Conservation (phyloP, 2,329 filamentous ascomycete species). For the Talaromyces sp. region DNA sequence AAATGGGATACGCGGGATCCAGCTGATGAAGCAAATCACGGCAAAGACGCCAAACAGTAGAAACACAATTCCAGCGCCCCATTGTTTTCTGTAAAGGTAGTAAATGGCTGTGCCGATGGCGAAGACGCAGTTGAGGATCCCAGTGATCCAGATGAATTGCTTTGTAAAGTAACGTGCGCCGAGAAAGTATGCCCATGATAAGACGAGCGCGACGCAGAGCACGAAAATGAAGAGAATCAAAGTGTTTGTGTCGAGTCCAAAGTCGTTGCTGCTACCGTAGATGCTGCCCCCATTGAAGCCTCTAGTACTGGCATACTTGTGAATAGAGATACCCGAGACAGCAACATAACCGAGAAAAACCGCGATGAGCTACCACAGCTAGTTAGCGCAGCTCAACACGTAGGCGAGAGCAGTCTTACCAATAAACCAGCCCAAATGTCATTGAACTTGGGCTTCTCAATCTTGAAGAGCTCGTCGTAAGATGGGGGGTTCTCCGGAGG, state of each 20-base stretch:
- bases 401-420: constrained; percentile 44
- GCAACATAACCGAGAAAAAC: constrained; percentile 72
- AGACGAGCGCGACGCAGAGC: constrained; percentile 67
- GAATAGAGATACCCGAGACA: constrained; percentile 72
- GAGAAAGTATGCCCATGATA: constrained; percentile 76
- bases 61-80: constrained; percentile 82
- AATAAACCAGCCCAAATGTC: constrained; percentile 86
- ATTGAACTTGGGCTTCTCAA: constrained; percentile 82
- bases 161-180: constrained; percentile 76
- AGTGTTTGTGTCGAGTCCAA: constrained; percentile 76
- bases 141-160: constrained; percentile 88
- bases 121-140: constrained; percentile 80
- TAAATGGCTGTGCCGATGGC: constrained; percentile 84
- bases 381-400: neutral
- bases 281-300: constrained; percentile 69
- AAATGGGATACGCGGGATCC: constrained; percentile 89
- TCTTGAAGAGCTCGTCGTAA: constrained; percentile 79
- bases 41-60: constrained; percentile 78
- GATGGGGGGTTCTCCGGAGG: constrained; percentile 29
- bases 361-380: constrained; percentile 60
- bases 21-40: constrained; percentile 79
- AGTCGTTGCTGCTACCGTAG: constrained; percentile 66
- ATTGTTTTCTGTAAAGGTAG: constrained; percentile 75
- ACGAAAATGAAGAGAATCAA: constrained; percentile 81
- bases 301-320: constrained; percentile 68